A percentile compares a stretch with the other conserved stretches of the same genome.
phyloP scores from a whole-genome alignment of 805 yeast genomes.

The Hanseniaspora thailandica region DNA sequence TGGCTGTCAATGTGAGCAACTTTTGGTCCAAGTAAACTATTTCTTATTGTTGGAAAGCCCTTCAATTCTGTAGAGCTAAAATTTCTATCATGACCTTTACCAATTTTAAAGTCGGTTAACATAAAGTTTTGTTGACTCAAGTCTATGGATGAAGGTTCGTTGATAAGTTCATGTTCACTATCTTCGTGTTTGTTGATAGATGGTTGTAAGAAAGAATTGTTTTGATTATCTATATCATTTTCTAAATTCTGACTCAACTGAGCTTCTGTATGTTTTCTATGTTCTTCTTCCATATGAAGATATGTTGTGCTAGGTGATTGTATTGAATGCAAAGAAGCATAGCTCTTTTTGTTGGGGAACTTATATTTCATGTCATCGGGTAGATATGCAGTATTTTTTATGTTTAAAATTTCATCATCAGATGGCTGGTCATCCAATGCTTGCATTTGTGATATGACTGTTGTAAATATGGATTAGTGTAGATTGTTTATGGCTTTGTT shows the following conservation, averaged over 20 bases:
- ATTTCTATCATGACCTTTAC: neutral
- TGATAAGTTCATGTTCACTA: neutral
- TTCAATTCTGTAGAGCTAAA: neutral
- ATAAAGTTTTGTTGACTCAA: neutral
- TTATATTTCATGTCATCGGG: neutral
- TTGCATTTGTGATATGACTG: neutral
- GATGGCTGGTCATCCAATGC: neutral
- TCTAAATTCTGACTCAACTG: neutral
- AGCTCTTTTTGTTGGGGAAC: slow-evolving; percentile 3
- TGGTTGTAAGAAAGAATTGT: neutral
- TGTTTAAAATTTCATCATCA: slow-evolving; percentile 3
- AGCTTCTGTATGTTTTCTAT: slow-evolving; percentile 9
- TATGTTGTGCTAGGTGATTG: slow-evolving; percentile 12
- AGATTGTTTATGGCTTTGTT: no score
- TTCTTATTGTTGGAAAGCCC: slow-evolving; percentile 7
- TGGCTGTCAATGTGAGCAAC: neutral
- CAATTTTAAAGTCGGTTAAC: slow-evolving; percentile 6
- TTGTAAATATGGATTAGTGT: no score
- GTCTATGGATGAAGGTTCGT: neutral
- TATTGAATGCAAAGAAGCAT: slow-evolving; percentile 8
- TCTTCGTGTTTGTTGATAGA: neutral
- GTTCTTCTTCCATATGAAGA: slow-evolving; percentile 8
- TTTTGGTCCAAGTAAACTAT: neutral
- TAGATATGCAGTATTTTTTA: neutral
- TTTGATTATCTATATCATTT: neutral